Evolutionary conservation across 2,329 filamentous ascomycete species (phyloP), one percentile per base, ranked within the genome.

Genomic region (Hypoxylon sp.): DNA sequence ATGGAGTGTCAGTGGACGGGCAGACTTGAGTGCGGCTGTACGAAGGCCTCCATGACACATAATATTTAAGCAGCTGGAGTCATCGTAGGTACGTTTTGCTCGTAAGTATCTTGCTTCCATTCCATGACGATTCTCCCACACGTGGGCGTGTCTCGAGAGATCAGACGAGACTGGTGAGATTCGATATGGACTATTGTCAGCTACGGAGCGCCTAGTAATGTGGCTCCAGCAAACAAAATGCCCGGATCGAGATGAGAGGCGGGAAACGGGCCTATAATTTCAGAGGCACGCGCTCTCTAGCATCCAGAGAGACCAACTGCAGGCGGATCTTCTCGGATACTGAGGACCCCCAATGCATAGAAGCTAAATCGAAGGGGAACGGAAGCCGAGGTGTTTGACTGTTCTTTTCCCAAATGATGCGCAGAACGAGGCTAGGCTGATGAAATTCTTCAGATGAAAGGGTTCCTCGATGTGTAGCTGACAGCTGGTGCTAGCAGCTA

Each of bases 331-430:
- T 45, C 46, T 65, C 34, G 30, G n/a, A 29, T 29, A 41, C 25
- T 11, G 27, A 43, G 37, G 37, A 27, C 23, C 25, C 37, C 12
- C 37, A 41, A 61, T 47, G 67, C 61, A 62, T 69, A 30, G 63
- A 69, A 69, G 57, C 58, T 61, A 62, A 51, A 69, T 69, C 23
- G 63, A 69, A 69, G 60, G 16, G 56, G 53, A 57, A 61, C 50
- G 56, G 64, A 67, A 69, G 54, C 61, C 54, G 54, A 59, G 16
- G 45, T 30, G 12, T 61, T 51, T 19, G 34, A 14, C 25, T 34
- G 39, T 47, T 8, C 27, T 51, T 43, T 43, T 34, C 43, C 25
- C 25, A 53, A 21, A 48, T 51, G 46, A 61, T 56, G 30, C 12
- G 47, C 34, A 32, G 43, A 58, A 59, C 37, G 60, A 67, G 63